Evolutionary conservation across 495 filamentous ascomycete species (phyloP), one percentile per base, ranked within the genome.

Genomic region (Xylaria nigripes): DNA sequence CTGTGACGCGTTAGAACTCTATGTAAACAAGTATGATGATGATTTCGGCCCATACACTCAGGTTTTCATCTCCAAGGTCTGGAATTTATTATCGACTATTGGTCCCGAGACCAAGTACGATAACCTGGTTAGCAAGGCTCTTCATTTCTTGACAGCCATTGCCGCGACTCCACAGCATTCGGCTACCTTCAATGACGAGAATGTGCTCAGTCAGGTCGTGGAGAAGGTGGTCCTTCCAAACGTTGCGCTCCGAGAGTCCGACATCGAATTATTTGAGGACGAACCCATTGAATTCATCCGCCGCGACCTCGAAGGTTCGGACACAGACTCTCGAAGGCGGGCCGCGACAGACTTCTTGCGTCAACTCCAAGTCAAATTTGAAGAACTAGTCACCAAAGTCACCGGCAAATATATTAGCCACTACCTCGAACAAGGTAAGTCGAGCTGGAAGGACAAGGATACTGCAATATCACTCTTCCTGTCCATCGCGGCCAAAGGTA

Each of bases 211-310:
- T 22, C 85, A 95, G 61, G 86, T 99, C 22, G 85, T 96, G 30
- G 88, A 96, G 68, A 94, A 94, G 71, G 94, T 96, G 23, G 84
- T 99, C 43, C 70, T 99, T 50, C 94, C 94, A 30, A 99, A 96
- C 58, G 82, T 97, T 48, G 83, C 82, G 12, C 76, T 99, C 21
- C 81, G 94, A 62, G 90, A 94, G 57, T 89, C 90, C 2, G 94
- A 99, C 54, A 82, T 95, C 55, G 94, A 99, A 65, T 76, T 95
- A 32, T 96, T 97, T 59, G 94, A 97, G 65, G 94, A 99, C 62
- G 94, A 99, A 67, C 94, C 94, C 2, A 96, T 99, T 65, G 94
- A 99, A 66, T 99, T 95, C 69, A 97, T 97, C 62, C 79, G 94
- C 48, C 83, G 90, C 56, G 92, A 99, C 67, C 78, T 99, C 15